Percentiles rank a stretch among this genome's conserved stretches.
These are phyloP conservation scores for Apiotrichum gamsii DNA, from an alignment of 1,284 basidiomycete genomes.

Conservation along the genomic window DNA sequence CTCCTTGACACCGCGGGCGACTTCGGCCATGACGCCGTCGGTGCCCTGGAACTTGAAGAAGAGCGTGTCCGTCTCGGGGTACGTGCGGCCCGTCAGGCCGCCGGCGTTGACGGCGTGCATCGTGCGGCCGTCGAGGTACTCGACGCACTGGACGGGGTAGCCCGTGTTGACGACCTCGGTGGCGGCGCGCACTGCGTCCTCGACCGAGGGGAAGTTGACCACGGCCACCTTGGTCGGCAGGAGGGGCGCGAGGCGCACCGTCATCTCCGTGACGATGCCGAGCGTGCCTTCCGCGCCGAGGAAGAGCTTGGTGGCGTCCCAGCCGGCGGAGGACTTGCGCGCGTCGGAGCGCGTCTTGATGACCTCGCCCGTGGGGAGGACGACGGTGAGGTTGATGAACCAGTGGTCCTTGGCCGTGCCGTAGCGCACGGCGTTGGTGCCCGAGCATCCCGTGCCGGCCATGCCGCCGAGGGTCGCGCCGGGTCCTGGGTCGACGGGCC, in stretches of 20 bases:
- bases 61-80: slow-evolving; percentile 64
- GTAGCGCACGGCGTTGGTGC: slow-evolving; percentile 81
- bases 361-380: slow-evolving; percentile 81
- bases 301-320: slow-evolving; percentile 84
- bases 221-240: slow-evolving; percentile 61
- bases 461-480: slow-evolving; percentile 85
- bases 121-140: slow-evolving; percentile 65
- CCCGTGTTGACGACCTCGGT: slow-evolving; percentile 33
- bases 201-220: slow-evolving; percentile 51
- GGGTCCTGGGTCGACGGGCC: slow-evolving; percentile 70
- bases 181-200: slow-evolving; percentile 60
- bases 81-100: slow-evolving; percentile 54
- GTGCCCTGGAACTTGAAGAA: slow-evolving; percentile 87
- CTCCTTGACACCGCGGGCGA: slow-evolving; percentile 55
- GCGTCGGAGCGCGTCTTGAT: slow-evolving; percentile 85
- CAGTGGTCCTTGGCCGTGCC: slow-evolving; percentile 78
- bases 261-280: slow-evolving; percentile 87
- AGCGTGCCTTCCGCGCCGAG: slow-evolving; percentile 92
- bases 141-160: slow-evolving; percentile 58
- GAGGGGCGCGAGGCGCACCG: slow-evolving; percentile 69
- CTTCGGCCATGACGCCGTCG: slow-evolving; percentile 57
- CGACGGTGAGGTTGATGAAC: slow-evolving; percentile 79
- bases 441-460: slow-evolving; percentile 64
- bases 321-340: slow-evolving; percentile 82
- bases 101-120: slow-evolving; percentile 64